Evolutionary conservation across 805 yeast species (phyloP), one percentile per base, ranked within the genome.

Genomic region (Zygoascus tannicola): DNA sequence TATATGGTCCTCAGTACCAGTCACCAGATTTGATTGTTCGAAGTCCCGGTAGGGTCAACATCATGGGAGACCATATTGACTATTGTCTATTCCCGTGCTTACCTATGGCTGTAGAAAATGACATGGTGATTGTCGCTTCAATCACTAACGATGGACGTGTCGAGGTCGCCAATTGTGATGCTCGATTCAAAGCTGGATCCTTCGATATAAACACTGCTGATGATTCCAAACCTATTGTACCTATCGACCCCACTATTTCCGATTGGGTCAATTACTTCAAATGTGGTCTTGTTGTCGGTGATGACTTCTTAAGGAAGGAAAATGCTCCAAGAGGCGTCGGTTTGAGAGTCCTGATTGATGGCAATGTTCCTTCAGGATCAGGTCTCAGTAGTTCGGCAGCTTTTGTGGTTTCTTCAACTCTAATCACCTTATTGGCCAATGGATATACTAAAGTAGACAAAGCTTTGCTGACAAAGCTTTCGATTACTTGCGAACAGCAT

Each of bases 61-160:
- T 81, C 46, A 78, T 81, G 44, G 87, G 88, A 32, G 87, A 81
- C 51, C 88, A 81, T 56, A 75, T 81, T 44, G 87, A 81, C 62
- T 81, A 80, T 57, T 73, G 75, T 50, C 71, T 73, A 53, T 81
- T 76, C 57, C 70, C 84, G 4, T 82, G 78, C 8, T 67, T 81
- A 51, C 87, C 87, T 15, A 75, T 81, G 80, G 86, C 88, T 2
- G 75, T 81, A 32, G 81, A 77, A 37, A 70, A 65, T 18, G 85
- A 80, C 53, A 74, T 80, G 43, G 59, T 78, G 39, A 74, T 75
- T 50, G 84, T 64, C n/a, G 54, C 54, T 5, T 46, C 58, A 16
- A 51, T 53, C 15, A 55, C 56, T 8, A 43, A 41, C 4, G 51
- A 51, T 14, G 53, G 49, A 38, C 51, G 59, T 20, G 54, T 67